Base-by-base conservation (phyloP, 352 stramenopile species). In the Pythium guiyangense region DNA sequence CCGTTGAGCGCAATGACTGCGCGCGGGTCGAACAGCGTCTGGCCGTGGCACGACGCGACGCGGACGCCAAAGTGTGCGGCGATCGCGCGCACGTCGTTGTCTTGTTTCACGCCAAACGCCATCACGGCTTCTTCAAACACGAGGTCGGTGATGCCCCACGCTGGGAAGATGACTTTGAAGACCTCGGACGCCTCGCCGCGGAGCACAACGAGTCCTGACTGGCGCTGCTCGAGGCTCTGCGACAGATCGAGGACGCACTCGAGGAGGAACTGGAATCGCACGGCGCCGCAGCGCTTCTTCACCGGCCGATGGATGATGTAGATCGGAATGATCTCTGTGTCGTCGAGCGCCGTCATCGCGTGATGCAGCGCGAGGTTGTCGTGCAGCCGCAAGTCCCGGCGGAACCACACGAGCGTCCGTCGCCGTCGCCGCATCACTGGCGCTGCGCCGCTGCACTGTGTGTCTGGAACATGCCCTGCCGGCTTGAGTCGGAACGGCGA, bases 351-450 rank as follows among this genome's bases (percentile, higher is more conserved):
- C 3, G 52, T 39, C 52, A 91, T 70, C 4, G 89, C 87, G 18
- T 79, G 77, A 17, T 89, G 53, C 12, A 99, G 70, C 29, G 88
- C 86, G 37, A 93, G 78, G 72, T 99, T 99, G 77, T 99, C 97
- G 69, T 98, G 92, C 25, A 99, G 56, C 20, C 96, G 73, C 49
- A 99, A 67, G 53, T 96, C 92, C 37, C 98, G 97, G 6, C 96
- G 84, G 56, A 99, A 98, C 96, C 96, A 99, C 29, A 89, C 63
- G 18, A 91, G 46, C 5, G 77, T 76, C 9, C 74, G 68, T n/a
- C 73, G 69, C 18, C 37, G 46, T 14, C 10, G 44, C 10, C n/a
- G 31, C 1, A 34, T 8, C 9, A 18, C 17, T 34, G 10, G 43
- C 1, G 43, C 6, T 2, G 14, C 14, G 25, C 39, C 35, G 10